Evolutionary conservation across 2,329 filamentous ascomycete genomes (phyloP).

Genomic region (Alternaria atra): DNA sequence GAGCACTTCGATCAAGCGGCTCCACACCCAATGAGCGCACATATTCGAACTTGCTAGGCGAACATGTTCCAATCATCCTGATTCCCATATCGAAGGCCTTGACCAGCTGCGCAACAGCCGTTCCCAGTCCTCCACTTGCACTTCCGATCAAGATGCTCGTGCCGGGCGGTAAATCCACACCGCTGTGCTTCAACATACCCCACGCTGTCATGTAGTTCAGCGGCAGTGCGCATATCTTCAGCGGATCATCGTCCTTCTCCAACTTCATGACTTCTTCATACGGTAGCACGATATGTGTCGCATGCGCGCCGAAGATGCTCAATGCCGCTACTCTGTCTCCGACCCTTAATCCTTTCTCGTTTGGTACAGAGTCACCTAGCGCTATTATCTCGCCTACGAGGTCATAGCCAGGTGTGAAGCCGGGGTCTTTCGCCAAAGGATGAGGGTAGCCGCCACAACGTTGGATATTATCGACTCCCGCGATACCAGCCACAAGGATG

Average conservation of each 20-base stretch:
- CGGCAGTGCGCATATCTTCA: slow-evolving; percentile 15
- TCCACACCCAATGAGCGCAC: slow-evolving; percentile 17
- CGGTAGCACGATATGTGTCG: slow-evolving; percentile 18
- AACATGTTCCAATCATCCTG: slow-evolving; percentile 18
- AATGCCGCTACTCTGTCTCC: slow-evolving; percentile 14
- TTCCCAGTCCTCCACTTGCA: slow-evolving; percentile 19
- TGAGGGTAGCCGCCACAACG: slow-evolving; percentile 20
- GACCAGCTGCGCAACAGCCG: slow-evolving; percentile 17
- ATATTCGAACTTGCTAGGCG: slow-evolving; percentile 17
- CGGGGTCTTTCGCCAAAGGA: slow-evolving; percentile 1
- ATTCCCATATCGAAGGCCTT: slow-evolving; percentile 16
- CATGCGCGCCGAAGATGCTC: slow-evolving; percentile 9
- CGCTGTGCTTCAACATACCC: slow-evolving; percentile 21
- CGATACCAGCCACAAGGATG: slow-evolving; percentile 18
- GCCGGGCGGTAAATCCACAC: slow-evolving; percentile 12
- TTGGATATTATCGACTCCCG: slow-evolving; percentile 20
- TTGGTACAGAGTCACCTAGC: slow-evolving; percentile 3
- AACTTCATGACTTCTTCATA: slow-evolving; percentile 11
- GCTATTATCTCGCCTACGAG: slow-evolving; percentile 18
- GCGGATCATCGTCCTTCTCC: slow-evolving; percentile 4
- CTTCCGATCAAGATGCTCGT: slow-evolving; percentile 19
- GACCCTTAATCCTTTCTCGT: slow-evolving; percentile 1
- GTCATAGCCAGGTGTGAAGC: slow-evolving; percentile 20
- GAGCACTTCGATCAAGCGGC: slow-evolving; percentile 17
- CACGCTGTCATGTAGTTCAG: slow-evolving; percentile 22